A percentile compares a stretch with the other conserved stretches of the same genome.
Conservation (phyloP, 192 early-diverging fungal genomes). For the Backusella parvicylindrica region DNA sequence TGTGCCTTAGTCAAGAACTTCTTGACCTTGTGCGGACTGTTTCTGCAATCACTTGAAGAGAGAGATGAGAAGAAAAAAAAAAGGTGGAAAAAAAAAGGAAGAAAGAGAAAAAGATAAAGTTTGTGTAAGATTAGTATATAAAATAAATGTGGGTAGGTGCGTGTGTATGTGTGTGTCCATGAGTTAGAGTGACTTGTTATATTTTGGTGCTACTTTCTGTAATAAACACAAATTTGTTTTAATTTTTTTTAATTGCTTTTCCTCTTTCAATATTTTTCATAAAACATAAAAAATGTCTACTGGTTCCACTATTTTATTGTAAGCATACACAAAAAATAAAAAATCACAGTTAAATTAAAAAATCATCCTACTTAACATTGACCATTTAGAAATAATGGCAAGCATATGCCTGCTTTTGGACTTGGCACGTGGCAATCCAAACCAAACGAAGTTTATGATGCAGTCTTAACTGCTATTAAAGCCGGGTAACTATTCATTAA, state of each 20-base stretch:
- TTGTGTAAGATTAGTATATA: neutral
- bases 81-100: neutral
- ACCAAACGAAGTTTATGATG: constrained; percentile 50
- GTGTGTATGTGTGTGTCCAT: neutral
- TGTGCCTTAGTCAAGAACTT: neutral
- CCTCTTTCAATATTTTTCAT: neutral
- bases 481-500: constrained; percentile 52
- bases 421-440: constrained; percentile 58
- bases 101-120: neutral
- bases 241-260: neutral
- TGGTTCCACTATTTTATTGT: neutral
- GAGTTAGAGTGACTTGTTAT: neutral
- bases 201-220: neutral
- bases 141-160: neutral
- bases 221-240: constrained; percentile 5
- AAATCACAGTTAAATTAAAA: neutral
- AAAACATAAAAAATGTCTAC: neutral
- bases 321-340: neutral
- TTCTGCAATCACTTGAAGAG: neutral
- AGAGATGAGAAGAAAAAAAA: neutral
- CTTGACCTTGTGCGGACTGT: constrained; percentile 7
- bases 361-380: neutral
- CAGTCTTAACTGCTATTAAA: constrained; percentile 62
- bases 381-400: constrained; percentile 49
- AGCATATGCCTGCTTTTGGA: constrained; percentile 51